These are phyloP conservation scores for Madurella fahalii DNA, from an alignment of 2,329 filamentous ascomycete species.

Conservation along the genomic window DNA sequence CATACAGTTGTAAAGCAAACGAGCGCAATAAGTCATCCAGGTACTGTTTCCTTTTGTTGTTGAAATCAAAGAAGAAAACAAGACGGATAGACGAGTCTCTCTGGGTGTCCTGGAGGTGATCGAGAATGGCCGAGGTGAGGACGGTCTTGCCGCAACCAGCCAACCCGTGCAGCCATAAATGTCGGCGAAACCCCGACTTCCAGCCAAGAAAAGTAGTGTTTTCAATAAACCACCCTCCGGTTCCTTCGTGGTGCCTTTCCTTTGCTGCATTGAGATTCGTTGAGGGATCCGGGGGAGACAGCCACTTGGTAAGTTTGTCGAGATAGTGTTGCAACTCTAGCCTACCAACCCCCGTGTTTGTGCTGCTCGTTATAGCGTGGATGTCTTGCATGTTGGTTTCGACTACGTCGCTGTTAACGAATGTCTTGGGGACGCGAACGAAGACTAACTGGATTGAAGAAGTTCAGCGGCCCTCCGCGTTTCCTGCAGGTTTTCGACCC, in stretches of 20 bases:
- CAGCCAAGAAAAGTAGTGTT: neutral
- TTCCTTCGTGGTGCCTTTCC: neutral
- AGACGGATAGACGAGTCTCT: neutral
- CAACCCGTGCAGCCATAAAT: conserved; percentile 1
- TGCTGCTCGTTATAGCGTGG: too few relatives aligned
- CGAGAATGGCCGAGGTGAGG: neutral
- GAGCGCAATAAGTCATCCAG: neutral
- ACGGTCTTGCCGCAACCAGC: conserved; percentile 5
- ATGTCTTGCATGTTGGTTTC: neutral
- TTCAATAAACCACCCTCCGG: neutral
- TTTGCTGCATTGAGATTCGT: neutral
- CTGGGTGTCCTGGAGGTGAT: neutral
- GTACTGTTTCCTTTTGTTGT: neutral
- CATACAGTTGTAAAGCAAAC: conserved; percentile 1
- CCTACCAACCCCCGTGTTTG: too few relatives aligned
- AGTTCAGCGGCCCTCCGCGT: neutral
- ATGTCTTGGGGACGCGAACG: neutral
- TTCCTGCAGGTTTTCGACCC: neutral
- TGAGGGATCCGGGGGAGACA: conserved; percentile 5
- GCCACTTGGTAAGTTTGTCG: conserved; percentile 6
- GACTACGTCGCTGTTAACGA: conserved; percentile 1
- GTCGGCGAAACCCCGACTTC: neutral
- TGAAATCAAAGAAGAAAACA: conserved; percentile 2
- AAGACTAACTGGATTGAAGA: conserved; percentile 1
- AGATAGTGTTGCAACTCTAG: too few relatives aligned